These are phyloP conservation scores for Aspergillus puulaauensis DNA, from an alignment of 2,329 filamentous ascomycete genomes.

Conservation along the genomic window DNA sequence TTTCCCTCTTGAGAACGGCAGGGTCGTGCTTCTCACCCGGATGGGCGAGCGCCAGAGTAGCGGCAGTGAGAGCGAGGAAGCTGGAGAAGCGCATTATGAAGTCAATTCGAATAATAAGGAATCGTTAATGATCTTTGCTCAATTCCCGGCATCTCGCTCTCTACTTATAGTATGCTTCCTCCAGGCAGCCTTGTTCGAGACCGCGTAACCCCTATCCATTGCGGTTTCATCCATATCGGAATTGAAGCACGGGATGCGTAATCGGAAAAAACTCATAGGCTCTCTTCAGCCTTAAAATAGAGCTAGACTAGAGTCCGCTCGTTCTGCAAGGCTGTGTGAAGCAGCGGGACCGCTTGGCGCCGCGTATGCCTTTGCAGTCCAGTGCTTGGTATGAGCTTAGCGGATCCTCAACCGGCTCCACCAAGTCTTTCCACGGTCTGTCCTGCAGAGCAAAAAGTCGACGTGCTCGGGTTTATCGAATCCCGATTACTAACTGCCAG, in stretches of 20 bases:
- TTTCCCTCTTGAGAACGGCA: constrained; percentile 28
- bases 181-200: background rate
- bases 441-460: too few relatives aligned
- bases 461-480: too few relatives aligned
- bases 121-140: background rate
- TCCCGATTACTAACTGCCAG: background rate
- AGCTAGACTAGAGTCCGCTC: background rate
- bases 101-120: background rate
- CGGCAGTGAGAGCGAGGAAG: constrained; percentile 30
- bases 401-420: background rate
- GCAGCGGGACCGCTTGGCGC: constrained; percentile 1
- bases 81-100: constrained; percentile 28
- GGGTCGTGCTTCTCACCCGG: constrained; percentile 33
- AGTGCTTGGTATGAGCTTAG: constrained; percentile 11
- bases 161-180: background rate
- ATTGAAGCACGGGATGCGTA: background rate
- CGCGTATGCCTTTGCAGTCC: constrained; percentile 3
- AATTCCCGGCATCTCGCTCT: background rate
- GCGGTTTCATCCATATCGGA: background rate
- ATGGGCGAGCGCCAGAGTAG: constrained; percentile 29
- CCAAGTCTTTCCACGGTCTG: too few relatives aligned
- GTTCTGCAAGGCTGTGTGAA: background rate
- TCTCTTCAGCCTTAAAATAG: background rate
- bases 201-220: constrained; percentile 5
- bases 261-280: background rate